phyloP scores from a whole-genome alignment of 352 stramenopile genomes.

The Phytophthora agathidicida region DNA sequence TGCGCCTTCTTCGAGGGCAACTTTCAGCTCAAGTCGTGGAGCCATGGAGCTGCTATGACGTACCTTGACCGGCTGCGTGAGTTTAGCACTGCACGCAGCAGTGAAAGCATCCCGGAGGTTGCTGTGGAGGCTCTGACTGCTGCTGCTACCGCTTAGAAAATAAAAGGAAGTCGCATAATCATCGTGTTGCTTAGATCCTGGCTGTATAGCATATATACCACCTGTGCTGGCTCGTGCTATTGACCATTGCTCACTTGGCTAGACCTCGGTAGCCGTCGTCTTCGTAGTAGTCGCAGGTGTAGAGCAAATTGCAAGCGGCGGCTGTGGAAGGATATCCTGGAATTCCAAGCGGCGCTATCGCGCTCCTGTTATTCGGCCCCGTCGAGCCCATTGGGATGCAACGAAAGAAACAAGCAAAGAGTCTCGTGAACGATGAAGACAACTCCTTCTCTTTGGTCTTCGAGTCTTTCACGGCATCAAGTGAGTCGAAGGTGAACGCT shows the following conservation, averaged over 20 bases:
- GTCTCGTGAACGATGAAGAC: slow-evolving; percentile 7
- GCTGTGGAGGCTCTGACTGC: slow-evolving; percentile 1
- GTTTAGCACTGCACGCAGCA: slow-evolving; percentile 25
- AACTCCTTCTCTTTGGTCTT: slow-evolving; percentile 14
- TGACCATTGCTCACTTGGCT: slow-evolving; percentile 6
- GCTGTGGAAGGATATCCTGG: slow-evolving; percentile 49
- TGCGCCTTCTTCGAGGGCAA: slow-evolving; percentile 80
- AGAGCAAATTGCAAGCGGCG: slow-evolving; percentile 46
- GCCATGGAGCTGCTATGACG: slow-evolving; percentile 55
- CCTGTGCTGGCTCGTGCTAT: slow-evolving; percentile 3
- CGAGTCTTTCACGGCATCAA: slow-evolving; percentile 31
- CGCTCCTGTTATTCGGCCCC: slow-evolving; percentile 17
- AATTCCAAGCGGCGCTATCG: slow-evolving; percentile 45
- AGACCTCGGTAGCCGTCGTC: slow-evolving; percentile 47
- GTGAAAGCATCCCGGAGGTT: neutral
- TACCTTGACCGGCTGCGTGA: slow-evolving; percentile 70
- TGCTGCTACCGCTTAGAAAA: slow-evolving; percentile 28
- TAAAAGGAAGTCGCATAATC: slow-evolving; percentile 1
- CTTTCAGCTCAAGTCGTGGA: slow-evolving; percentile 70
- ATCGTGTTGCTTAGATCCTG: slow-evolving; percentile 21
- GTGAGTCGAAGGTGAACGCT: slow-evolving; percentile 38
- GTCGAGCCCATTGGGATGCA: slow-evolving; percentile 33
- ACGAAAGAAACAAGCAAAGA: slow-evolving; percentile 41
- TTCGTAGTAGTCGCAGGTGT: slow-evolving; percentile 63
- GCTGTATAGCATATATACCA: slow-evolving; percentile 15